phyloP scores from a whole-genome alignment of 2,329 filamentous ascomycete genomes.

The Zelopaecilomyces penicillatus region DNA sequence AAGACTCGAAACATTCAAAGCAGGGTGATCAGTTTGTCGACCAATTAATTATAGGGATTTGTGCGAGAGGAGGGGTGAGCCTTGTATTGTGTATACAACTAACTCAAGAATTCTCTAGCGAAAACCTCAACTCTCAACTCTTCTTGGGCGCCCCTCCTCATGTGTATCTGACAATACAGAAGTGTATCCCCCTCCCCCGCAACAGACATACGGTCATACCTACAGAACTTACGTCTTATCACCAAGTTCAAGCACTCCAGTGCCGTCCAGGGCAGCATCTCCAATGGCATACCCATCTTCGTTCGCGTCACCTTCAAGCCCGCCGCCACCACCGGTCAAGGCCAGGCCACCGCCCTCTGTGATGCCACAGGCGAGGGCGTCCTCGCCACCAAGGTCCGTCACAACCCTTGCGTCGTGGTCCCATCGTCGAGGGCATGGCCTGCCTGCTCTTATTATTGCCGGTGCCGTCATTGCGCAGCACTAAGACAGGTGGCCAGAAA shows the following conservation, averaged over 20 bases:
- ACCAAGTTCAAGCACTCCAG: constrained; percentile 94
- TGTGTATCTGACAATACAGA: too few species aligned
- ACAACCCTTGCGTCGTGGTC: constrained; percentile 93
- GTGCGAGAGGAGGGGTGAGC: too few species aligned
- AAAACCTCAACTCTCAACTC: too few species aligned
- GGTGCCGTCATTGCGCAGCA: constrained; percentile 82
- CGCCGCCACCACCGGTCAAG: constrained; percentile 84
- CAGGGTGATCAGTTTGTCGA: too few species aligned
- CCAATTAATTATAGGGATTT: too few species aligned
- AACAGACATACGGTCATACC: too few species aligned
- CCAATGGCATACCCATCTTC: constrained; percentile 88
- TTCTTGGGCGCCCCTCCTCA: too few species aligned
- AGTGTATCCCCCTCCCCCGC: too few species aligned
- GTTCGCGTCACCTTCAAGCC: constrained; percentile 95
- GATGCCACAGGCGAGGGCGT: constrained; percentile 61
- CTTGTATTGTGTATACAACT: too few species aligned
- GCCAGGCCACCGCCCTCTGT: constrained; percentile 79
- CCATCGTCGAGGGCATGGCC: constrained; percentile 88
- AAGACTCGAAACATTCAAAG: too few species aligned
- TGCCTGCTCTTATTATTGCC: constrained; percentile 76
- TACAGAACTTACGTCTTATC: constrained; percentile 49
- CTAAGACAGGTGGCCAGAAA: constrained; percentile 37
- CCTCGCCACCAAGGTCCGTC: constrained; percentile 83
- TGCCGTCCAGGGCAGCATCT: constrained; percentile 90
- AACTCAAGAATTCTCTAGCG: too few species aligned